phyloP scores from a whole-genome alignment of 73 alveolate genomes.

The Symbiodinium natans region DNA sequence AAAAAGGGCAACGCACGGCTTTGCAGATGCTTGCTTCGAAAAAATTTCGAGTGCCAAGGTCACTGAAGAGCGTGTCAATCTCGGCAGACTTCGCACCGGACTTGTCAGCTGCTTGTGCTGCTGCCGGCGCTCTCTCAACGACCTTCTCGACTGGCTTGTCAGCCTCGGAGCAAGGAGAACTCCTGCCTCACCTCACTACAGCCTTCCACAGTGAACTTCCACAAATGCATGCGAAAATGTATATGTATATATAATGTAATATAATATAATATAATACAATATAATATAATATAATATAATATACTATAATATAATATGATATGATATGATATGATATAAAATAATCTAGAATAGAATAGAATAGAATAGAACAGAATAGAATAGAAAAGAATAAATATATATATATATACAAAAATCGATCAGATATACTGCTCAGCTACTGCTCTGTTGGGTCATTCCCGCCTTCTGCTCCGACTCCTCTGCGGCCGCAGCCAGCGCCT shows the following conservation, averaged over 20 bases:
- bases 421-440: neutral
- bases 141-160: neutral
- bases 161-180: neutral
- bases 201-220: neutral
- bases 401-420: too few species aligned
- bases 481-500: constrained; percentile 11
- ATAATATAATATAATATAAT: too few species aligned
- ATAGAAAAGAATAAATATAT: too few species aligned
- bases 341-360: too few species aligned
- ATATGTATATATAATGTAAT: too few species aligned
- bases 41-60: neutral
- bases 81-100: neutral
- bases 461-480: constrained; percentile 4
- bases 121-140: neutral
- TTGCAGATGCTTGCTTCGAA: neutral
- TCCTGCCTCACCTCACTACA: too few species aligned
- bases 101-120: neutral
- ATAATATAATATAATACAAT: too few species aligned
- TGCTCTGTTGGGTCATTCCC: neutral
- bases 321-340: too few species aligned
- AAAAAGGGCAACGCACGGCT: too few species aligned
- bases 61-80: neutral
- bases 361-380: too few species aligned
- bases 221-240: neutral
- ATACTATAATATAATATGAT: too few species aligned